Evolutionary conservation across 768 basidiomycete species (phyloP).

Genomic region (Mycena filopes): DNA sequence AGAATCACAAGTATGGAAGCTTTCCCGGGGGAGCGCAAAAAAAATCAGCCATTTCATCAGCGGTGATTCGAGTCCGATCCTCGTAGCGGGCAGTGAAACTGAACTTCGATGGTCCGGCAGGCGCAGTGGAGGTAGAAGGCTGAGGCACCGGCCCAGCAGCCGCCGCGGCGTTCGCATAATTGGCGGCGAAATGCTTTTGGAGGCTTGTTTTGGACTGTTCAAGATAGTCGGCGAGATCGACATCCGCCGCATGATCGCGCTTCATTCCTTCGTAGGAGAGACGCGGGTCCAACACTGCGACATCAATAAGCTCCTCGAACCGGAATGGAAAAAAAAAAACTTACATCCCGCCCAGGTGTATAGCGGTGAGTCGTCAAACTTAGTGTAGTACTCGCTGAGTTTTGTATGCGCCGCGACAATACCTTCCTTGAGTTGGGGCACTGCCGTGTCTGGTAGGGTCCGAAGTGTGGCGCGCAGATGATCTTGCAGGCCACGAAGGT

Average conservation of each 20-base stretch:
- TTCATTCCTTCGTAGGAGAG: constrained; percentile 8
- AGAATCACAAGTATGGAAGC: no score
- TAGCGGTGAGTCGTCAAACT: neutral
- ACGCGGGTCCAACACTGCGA: constrained; percentile 18
- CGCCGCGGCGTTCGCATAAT: neutral
- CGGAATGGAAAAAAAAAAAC: no score
- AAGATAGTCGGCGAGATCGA: neutral
- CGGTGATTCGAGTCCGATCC: no score
- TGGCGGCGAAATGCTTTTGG: constrained; percentile 5
- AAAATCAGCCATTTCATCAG: no score
- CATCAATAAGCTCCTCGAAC: no score
- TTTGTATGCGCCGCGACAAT: neutral
- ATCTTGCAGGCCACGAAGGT: constrained; percentile 9
- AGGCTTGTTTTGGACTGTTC: neutral
- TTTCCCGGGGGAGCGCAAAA: no score
- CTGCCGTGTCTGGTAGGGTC: neutral
- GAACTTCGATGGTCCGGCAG: no score
- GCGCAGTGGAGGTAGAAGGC: no score
- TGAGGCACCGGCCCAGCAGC: no score
- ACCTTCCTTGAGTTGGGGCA: neutral
- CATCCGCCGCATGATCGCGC: neutral
- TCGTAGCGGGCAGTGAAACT: no score
- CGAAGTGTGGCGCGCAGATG: neutral
- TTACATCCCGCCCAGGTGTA: no score
- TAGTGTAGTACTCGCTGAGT: constrained; percentile 3